phyloP scores from a whole-genome alignment of 495 filamentous ascomycete genomes.

The Hypoxylon fuscum region DNA sequence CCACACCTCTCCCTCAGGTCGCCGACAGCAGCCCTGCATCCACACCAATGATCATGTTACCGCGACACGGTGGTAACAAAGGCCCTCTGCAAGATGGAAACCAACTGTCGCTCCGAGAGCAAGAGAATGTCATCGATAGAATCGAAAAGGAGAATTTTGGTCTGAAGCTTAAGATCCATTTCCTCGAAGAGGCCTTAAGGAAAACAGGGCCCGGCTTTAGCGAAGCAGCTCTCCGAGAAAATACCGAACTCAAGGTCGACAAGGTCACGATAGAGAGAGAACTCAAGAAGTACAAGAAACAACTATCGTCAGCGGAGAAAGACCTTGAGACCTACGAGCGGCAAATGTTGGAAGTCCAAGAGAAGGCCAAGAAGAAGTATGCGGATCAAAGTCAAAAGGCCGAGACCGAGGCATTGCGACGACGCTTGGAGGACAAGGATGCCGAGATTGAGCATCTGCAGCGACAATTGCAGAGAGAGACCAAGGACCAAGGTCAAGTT shows the following conservation, averaged over 20 bases:
- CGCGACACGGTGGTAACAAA: constrained; percentile 66
- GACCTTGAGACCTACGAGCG: constrained; percentile 78
- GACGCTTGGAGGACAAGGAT: constrained; percentile 60
- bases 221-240: constrained; percentile 87
- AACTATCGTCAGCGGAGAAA: constrained; percentile 77
- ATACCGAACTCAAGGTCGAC: constrained; percentile 93
- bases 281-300: constrained; percentile 82
- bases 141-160: constrained; percentile 93
- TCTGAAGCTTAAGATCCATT: constrained; percentile 82
- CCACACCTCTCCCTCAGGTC: constrained; percentile 70
- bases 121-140: constrained; percentile 93
- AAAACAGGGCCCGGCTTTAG: constrained; percentile 89
- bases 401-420: constrained; percentile 66
- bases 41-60: constrained; percentile 74
- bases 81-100: constrained; percentile 82
- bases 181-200: constrained; percentile 78
- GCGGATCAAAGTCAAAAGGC: constrained; percentile 68
- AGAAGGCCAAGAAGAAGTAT: constrained; percentile 79
- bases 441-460: constrained; percentile 64
- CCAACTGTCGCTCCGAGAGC: constrained; percentile 86
- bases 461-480: constrained; percentile 30
- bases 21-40: constrained; percentile 80
- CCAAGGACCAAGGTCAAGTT: constrained; percentile 46
- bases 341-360: constrained; percentile 79
- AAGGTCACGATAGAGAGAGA: constrained; percentile 87